Evolutionary conservation across 2,329 filamentous ascomycete genomes (phyloP), one percentile per base, ranked within the genome.

Genomic region (Aureobasidium subglaciale): DNA sequence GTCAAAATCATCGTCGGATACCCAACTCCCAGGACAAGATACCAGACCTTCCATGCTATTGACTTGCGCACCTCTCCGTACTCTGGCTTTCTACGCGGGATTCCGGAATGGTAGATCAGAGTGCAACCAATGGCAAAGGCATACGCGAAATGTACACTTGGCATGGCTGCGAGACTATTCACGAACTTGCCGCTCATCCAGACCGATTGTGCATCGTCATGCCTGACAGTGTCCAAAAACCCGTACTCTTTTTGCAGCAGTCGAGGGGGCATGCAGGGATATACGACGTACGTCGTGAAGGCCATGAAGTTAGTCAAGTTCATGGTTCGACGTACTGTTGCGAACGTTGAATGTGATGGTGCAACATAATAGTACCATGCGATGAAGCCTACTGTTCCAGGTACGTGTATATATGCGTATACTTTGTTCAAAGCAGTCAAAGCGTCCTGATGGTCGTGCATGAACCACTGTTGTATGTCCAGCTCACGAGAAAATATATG

Each of bases 281-380:
- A 78, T 61, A 78, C 68, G 61, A 76, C 72, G 67, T 78, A 79
- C 55, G 77, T 75, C 49, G 71, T 64, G 63, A 80, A 79, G 45
- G 77, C 75, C 60, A 76, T 67, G 63, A 81, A 75, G 65, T 81
- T 80, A 58, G 76, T 78, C 20, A 80, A 68, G 5, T 72, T 75
- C 65, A 76, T 70, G 30, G 73, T 75, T 13, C 73, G 72, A 56
- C 73, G 73, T 42, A 68, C 72, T 34, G 68, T 63, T 37, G 73
- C 68, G 59, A 75, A 76, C 18, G 70, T 72, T 27, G 70, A 63
- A 64, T 76, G 73, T 1, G 71, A 76, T 4, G 77, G 77, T 3
- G 81, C 80, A 38, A 77, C 75, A 64, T 80, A 80, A 67, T 84
- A 85, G 67, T 82, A 84, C 77, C 79, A 85, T 40, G 78, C 81